Evolutionary conservation across 1,284 basidiomycete genomes (phyloP).

Genomic region (Trichosporon asahii): DNA sequence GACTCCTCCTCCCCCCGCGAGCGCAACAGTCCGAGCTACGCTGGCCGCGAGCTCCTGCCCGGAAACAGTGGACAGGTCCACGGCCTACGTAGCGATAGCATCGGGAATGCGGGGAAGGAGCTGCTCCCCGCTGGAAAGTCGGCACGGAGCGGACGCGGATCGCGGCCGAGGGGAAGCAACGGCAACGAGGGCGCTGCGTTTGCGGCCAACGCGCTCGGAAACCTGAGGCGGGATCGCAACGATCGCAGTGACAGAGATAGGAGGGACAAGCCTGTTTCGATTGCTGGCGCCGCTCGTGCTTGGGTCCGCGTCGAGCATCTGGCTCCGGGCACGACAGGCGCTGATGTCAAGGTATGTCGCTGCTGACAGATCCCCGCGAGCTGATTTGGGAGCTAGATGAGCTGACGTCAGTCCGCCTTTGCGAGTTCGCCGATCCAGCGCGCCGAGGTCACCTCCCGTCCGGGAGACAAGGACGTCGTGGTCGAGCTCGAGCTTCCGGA

Average conservation of each 20-base stretch:
- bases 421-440: slow-evolving; percentile 67
- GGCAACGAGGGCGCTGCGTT: slow-evolving; percentile 6
- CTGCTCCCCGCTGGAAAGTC: slow-evolving; percentile 16
- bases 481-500: slow-evolving; percentile 72
- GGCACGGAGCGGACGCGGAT: slow-evolving; percentile 8
- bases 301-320: slow-evolving; percentile 73
- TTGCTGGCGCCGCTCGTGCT: slow-evolving; percentile 69
- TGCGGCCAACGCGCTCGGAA: slow-evolving; percentile 1
- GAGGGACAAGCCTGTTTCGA: slow-evolving; percentile 43
- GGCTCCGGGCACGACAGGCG: slow-evolving; percentile 71
- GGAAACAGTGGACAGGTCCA: slow-evolving; percentile 20
- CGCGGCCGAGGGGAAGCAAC: slow-evolving; percentile 6
- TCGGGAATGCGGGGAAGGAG: slow-evolving; percentile 15
- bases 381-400: neutral
- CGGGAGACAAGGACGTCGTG: slow-evolving; percentile 54
- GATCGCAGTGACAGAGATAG: neutral
- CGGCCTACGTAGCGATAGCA: slow-evolving; percentile 24
- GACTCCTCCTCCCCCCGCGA: slow-evolving; percentile 19
- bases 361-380: too few relatives aligned
- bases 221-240: neutral
- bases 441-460: slow-evolving; percentile 52
- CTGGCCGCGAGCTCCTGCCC: slow-evolving; percentile 38
- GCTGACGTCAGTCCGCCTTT: slow-evolving; percentile 65
- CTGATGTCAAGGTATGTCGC: slow-evolving; percentile 66
- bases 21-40: slow-evolving; percentile 10